A percentile compares a stretch with the other conserved stretches of the same genome.
These are phyloP conservation scores for Farysia itapuensis DNA, from an alignment of 1,284 basidiomycete species.

Conservation along the genomic window DNA sequence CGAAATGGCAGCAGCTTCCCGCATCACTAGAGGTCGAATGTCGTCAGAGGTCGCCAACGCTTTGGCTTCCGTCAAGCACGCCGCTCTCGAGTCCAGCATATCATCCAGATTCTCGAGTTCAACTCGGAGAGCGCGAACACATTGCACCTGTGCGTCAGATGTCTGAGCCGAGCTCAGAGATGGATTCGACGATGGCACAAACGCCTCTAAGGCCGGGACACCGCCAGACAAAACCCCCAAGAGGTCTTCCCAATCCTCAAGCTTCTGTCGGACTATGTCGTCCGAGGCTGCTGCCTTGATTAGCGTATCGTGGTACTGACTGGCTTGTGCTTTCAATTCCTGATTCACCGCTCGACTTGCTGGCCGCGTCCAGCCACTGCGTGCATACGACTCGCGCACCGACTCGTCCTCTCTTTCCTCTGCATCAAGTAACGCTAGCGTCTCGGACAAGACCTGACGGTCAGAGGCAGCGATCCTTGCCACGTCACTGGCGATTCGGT, in stretches of 20 bases:
- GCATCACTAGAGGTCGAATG: conserved; percentile 71
- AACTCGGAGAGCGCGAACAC: conserved; percentile 70
- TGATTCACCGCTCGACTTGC: conserved; percentile 66
- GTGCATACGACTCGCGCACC: conserved; percentile 65
- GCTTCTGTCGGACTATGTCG: conserved; percentile 63
- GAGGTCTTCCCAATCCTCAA: conserved; percentile 32
- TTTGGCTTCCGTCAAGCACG: conserved; percentile 71
- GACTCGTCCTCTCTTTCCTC: conserved; percentile 84
- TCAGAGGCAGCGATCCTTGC: conserved; percentile 71
- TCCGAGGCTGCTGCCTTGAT: conserved; percentile 44
- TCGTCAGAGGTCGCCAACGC: conserved; percentile 73
- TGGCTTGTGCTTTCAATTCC: conserved; percentile 32
- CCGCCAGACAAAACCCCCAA: conserved; percentile 18
- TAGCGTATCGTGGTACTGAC: conserved; percentile 40
- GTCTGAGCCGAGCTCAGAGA: not conserved
- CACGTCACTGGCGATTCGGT: conserved; percentile 74
- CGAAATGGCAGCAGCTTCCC: conserved; percentile 66
- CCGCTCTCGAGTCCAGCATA: conserved; percentile 63
- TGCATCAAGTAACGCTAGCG: conserved; percentile 81
- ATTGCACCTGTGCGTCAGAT: conserved; percentile 14
- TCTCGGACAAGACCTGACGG: conserved; percentile 71
- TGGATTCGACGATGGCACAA: conserved; percentile 17
- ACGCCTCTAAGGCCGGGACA: conserved; percentile 18
- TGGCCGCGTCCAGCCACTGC: conserved; percentile 49
- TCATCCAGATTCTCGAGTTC: conserved; percentile 81